Conservation (phyloP, 768 basidiomycete species). For the Leccinum rimulosum region DNA sequence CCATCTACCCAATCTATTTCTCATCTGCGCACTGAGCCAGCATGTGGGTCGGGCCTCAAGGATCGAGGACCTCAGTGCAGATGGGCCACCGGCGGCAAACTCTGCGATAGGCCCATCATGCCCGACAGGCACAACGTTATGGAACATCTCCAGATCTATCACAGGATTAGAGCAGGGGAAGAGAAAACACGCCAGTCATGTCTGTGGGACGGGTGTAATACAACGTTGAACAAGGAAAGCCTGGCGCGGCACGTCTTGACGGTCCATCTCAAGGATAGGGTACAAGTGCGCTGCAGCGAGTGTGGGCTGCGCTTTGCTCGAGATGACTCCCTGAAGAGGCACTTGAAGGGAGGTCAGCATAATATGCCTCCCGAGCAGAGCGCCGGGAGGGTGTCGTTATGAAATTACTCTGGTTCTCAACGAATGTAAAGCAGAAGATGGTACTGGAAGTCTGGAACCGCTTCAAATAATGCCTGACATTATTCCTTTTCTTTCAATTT, state of each 20-base stretch:
- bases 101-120: conserved; percentile 1
- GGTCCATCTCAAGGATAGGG: conserved; percentile 22
- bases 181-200: conserved; percentile 19
- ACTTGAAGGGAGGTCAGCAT: conserved; percentile 18
- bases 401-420: neutral
- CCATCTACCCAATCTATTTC: neutral
- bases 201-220: conserved; percentile 19
- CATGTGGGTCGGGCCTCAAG: neutral
- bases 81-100: conserved; percentile 9
- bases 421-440: neutral
- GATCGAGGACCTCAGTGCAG: conserved; percentile 3
- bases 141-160: conserved; percentile 14
- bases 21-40: neutral
- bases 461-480: too few relatives aligned
- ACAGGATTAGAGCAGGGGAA: conserved; percentile 15
- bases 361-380: neutral
- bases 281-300: conserved; percentile 3
- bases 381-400: neutral
- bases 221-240: conserved; percentile 29
- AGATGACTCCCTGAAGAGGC: conserved; percentile 29
- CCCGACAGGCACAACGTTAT: conserved; percentile 16
- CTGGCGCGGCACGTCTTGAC: conserved; percentile 26
- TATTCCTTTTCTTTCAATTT: neutral
- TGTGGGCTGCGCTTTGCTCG: conserved; percentile 28
- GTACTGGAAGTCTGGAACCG: neutral